These are phyloP conservation scores for Cordyceps cicadae DNA, from an alignment of 2,329 filamentous ascomycete species.

Conservation along the genomic window DNA sequence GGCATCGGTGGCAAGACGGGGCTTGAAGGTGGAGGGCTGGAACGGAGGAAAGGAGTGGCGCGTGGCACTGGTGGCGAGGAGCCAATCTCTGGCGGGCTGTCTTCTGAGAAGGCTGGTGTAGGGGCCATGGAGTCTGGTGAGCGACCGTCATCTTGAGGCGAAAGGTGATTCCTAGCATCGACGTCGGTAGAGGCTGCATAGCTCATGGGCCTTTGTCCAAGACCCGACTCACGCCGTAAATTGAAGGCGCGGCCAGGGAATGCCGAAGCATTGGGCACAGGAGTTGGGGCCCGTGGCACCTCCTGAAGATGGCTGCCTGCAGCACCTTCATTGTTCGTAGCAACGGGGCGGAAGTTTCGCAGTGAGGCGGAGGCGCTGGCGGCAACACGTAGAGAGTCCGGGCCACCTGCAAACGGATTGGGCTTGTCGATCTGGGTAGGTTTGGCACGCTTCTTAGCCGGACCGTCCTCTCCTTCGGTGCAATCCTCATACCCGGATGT, in stretches of 20 bases:
- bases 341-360: slow-evolving; percentile 70
- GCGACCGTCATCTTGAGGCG: slow-evolving; percentile 41
- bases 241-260: slow-evolving; percentile 22
- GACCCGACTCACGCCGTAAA: slow-evolving; percentile 53
- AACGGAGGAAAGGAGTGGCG: slow-evolving; percentile 44
- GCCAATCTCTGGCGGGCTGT: slow-evolving; percentile 73
- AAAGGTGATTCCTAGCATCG: slow-evolving; percentile 31
- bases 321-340: slow-evolving; percentile 37
- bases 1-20: slow-evolving; percentile 62
- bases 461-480: slow-evolving; percentile 50
- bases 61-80: slow-evolving; percentile 82
- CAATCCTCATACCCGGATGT: slow-evolving; percentile 66
- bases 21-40: slow-evolving; percentile 67
- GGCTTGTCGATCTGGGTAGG: slow-evolving; percentile 64
- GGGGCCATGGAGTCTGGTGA: slow-evolving; percentile 47
- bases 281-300: slow-evolving; percentile 68
- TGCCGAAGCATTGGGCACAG: slow-evolving; percentile 52
- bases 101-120: slow-evolving; percentile 46
- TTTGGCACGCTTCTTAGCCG: slow-evolving; percentile 64
- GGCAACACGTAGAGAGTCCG: slow-evolving; percentile 78
- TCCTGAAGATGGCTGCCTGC: slow-evolving; percentile 54
- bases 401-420: slow-evolving; percentile 61
- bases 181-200: slow-evolving; percentile 36
- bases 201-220: slow-evolving; percentile 42
- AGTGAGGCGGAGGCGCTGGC: slow-evolving; percentile 86